A percentile compares a stretch with the other conserved stretches of the same genome.
These are phyloP conservation scores for Mucor saturninus DNA, from an alignment of 371 early-diverging fungal species.

Conservation along the genomic window DNA sequence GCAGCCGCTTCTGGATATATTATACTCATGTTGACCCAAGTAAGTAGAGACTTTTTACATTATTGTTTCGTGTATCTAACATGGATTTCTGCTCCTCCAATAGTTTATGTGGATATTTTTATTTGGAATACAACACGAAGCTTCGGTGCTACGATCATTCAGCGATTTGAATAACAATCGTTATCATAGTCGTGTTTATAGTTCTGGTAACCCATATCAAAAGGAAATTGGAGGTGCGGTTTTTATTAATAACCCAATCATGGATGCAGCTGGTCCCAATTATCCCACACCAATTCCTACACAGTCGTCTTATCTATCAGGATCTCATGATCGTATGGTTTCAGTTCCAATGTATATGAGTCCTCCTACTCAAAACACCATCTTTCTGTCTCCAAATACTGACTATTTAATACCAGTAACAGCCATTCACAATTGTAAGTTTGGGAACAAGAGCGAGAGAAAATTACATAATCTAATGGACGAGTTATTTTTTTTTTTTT, in stretches of 20 bases:
- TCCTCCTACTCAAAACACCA: conserved; percentile 22
- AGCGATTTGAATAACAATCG: conserved; percentile 11
- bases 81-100: background rate
- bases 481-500: background rate
- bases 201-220: conserved; percentile 14
- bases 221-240: conserved; percentile 5
- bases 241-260: conserved; percentile 6
- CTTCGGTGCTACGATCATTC: conserved; percentile 20
- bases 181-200: conserved; percentile 2
- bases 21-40: conserved; percentile 37
- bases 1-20: conserved; percentile 39
- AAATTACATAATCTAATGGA: background rate
- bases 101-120: conserved; percentile 45
- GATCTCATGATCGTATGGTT: background rate
- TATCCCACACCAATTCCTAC: conserved; percentile 14
- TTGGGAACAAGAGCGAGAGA: too few relatives aligned
- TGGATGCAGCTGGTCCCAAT: conserved; percentile 9
- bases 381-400: conserved; percentile 38
- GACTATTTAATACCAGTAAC: conserved; percentile 45
- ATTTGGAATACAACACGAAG: conserved; percentile 39
- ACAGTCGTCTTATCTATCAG: background rate
- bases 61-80: background rate
- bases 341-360: conserved; percentile 20
- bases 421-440: conserved; percentile 50
- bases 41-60: conserved; percentile 3